These are phyloP conservation scores for Pleurotus pulmonarius DNA, from an alignment of 768 basidiomycete species.

Conservation along the genomic window DNA sequence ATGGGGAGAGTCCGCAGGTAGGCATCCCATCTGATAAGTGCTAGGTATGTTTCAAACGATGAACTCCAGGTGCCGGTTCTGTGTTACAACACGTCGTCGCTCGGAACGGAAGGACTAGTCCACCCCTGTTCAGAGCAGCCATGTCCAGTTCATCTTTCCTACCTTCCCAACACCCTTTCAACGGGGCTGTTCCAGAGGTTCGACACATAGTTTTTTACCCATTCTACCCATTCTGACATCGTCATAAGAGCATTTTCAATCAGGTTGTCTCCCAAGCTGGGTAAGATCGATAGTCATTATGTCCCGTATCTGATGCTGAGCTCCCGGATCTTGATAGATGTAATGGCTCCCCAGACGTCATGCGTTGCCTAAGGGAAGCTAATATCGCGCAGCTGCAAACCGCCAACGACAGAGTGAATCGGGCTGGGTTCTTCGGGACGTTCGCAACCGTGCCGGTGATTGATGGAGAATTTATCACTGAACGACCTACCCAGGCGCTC, in stretches of 20 bases:
- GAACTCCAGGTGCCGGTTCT: constrained; percentile 25
- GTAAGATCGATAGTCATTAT: no score
- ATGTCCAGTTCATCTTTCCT: constrained; percentile 26
- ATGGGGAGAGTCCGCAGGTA: constrained; percentile 13
- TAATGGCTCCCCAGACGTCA: constrained; percentile 1
- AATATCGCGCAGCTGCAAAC: constrained; percentile 15
- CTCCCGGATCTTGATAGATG: constrained; percentile 9
- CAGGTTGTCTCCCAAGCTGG: no score
- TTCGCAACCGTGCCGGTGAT: constrained; percentile 27
- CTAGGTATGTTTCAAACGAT: constrained; percentile 20
- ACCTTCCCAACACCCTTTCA: constrained; percentile 25
- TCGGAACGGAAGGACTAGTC: constrained; percentile 24
- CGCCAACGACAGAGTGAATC: constrained; percentile 18
- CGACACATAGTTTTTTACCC: constrained; percentile 11
- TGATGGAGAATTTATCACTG: constrained; percentile 25
- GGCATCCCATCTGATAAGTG: not conserved
- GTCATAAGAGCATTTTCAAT: no score
- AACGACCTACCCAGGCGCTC: not conserved
- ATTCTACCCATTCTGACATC: not conserved
- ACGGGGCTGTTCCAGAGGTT: constrained; percentile 8
- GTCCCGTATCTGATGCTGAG: no score
- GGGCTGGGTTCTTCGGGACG: constrained; percentile 21
- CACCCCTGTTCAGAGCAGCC: constrained; percentile 21
- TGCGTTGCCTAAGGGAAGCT: constrained; percentile 12
- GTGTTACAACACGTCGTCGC: constrained; percentile 29